Evolutionary conservation across 805 yeast species (phyloP).

Genomic region (Starmerella vitae): DNA sequence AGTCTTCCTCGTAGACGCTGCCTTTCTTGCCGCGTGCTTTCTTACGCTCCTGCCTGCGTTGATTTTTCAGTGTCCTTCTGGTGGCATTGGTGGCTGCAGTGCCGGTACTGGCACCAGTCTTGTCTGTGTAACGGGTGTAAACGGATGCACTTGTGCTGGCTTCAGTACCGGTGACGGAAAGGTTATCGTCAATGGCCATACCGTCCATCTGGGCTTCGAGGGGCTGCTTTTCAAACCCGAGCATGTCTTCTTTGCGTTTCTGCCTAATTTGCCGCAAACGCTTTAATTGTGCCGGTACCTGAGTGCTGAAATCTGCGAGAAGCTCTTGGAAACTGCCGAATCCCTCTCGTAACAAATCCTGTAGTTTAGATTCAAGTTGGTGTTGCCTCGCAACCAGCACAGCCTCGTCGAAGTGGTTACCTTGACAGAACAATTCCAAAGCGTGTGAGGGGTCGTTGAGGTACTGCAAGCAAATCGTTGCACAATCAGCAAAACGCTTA

Average conservation of each 20-base stretch:
- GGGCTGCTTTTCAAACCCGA: slow-evolving; percentile 58
- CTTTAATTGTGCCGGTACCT: slow-evolving; percentile 64
- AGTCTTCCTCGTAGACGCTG: slow-evolving; percentile 93
- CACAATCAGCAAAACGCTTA: slow-evolving; percentile 64
- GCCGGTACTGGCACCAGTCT: slow-evolving; percentile 50
- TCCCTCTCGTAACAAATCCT: slow-evolving; percentile 68
- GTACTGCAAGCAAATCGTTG: slow-evolving; percentile 53
- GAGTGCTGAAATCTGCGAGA: slow-evolving; percentile 84
- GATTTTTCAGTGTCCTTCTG: slow-evolving; percentile 79
- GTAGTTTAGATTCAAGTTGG: slow-evolving; percentile 29
- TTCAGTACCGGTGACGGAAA: slow-evolving; percentile 88
- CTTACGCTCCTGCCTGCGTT: slow-evolving; percentile 89
- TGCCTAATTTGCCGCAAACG: slow-evolving; percentile 74
- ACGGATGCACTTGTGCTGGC: slow-evolving; percentile 86
- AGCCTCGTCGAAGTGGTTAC: slow-evolving; percentile 63
- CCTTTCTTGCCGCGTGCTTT: slow-evolving; percentile 96
- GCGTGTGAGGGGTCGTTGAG: slow-evolving; percentile 51
- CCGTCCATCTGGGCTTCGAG: slow-evolving; percentile 16
- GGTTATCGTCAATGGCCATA: slow-evolving; percentile 71
- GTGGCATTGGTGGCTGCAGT: slow-evolving; percentile 96
- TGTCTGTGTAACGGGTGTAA: slow-evolving; percentile 92
- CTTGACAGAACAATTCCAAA: slow-evolving; percentile 55
- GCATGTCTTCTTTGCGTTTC: slow-evolving; percentile 75
- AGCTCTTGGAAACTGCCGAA: slow-evolving; percentile 79
- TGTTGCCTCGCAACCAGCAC: slow-evolving; percentile 40